Base-by-base conservation (phyloP, 176 grass and related monocot species). In the Triticum timopheevii region DNA sequence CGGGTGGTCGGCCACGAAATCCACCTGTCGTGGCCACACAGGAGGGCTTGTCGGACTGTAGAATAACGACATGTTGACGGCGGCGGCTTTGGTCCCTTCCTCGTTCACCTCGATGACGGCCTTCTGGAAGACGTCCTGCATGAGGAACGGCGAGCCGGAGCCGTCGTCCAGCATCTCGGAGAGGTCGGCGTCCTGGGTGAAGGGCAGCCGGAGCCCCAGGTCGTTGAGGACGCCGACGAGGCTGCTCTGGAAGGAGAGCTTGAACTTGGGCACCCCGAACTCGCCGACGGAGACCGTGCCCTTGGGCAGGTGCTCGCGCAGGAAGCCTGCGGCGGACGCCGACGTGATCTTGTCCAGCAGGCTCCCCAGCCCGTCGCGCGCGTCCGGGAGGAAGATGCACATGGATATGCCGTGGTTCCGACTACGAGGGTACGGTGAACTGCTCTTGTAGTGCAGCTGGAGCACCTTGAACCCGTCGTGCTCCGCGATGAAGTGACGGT, bases 381-480 rank as follows among this genome's bases (percentile, higher is more conserved):
- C 5, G 70, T 73, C 70, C 6, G 70, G 39, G 12, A 73, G 70
- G 70, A 73, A 45, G 70, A 75, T 50, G 70, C 70, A 73, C 70
- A 73, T 73, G 69, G 10, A 72, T 13, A 50, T 50, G 69, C n/a
- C 36, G 35, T 69, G 16, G 16, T 2, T 10, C 3, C 7, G 38
- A 39, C 38, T 39, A 39, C 7, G 16, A 30, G 31, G 3, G 66
- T 19, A 10, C 13, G 3, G 16, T 16, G 66, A 69, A 19, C 66
- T 36, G 1, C 13, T 0, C 38, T 73, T 24, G 38, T 73, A 73
- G 2, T 5, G 22, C 13, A 73, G 38, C 69, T 44, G 7, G 22
- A 73, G 69, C 38, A 73, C 69, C 69, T 24, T 73, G 69, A 73
- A 73, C 2, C 69, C 69, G 69, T 73, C 69, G 69, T 73, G 38